Base-by-base conservation (phyloP, 257 asterid genomes). In the Echites panduratus region DNA sequence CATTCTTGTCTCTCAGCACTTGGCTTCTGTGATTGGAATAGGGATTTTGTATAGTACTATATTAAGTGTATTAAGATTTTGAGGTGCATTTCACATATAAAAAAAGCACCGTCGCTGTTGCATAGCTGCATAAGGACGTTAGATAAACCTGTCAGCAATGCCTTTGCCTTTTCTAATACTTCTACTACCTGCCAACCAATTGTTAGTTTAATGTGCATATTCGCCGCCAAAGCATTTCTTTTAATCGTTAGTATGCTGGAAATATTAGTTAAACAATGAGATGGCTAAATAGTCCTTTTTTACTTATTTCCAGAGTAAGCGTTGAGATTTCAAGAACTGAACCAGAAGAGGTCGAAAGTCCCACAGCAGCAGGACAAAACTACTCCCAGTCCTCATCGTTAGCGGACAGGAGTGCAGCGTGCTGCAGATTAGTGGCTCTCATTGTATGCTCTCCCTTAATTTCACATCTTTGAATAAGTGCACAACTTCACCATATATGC, bases 391-490 rank as follows among this genome's bases (percentile, higher is more conserved):
- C 85, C 72, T 77, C 79, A 50, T 80, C 81, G 43, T 86, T 76
- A 3, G 87, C 81, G 2, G 83, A 89, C 72, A 78, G 79, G 74
- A 87, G 82, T 73, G 90, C 81, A 70, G 78, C 90, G 54, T 88
- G 85, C 73, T 93, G 96, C 84, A 89, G 85, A 89, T 80, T 80
- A 41, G 75, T 87, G 64, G 97, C 93, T 81, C 85, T 88, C 45
- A 73, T 87, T 8, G 97, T 94, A 84, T 86, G 97, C 53, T 78
- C 6, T 41, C 16, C 14, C 7, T 27, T 13, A 12, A 48, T n/a
- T 17, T 1, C 24, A 43, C 12, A 7, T 9, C 38, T 57, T 9
- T 26, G 20, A 14, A 22, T 26, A 27, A 19, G 20, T 20, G 20
- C 7, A 22, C 16, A 27, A 19, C 35, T 20, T 12, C 9, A 48